Percentiles rank a stretch among this genome's conserved stretches.
Conservation (phyloP, 2,329 filamentous ascomycete species). For the Colletotrichum sansevieriae region DNA sequence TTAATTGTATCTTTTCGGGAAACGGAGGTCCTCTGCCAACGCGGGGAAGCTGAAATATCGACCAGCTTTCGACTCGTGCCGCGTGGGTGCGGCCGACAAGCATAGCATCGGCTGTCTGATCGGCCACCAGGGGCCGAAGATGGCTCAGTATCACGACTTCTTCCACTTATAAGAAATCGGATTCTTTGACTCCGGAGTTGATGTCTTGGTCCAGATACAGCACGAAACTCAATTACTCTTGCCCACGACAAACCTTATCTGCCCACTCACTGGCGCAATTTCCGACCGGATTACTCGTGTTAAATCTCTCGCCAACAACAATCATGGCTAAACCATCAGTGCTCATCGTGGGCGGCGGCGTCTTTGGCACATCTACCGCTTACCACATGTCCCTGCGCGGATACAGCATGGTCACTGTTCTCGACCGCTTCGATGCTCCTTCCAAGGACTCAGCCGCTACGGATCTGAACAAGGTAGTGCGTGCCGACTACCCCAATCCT, state of each 20-base stretch:
- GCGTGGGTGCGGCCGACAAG: neutral
- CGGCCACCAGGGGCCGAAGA: conserved; percentile 12
- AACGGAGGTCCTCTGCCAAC: neutral
- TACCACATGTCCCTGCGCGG: conserved; percentile 45
- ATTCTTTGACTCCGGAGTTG: neutral
- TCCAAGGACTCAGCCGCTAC: conserved; percentile 46
- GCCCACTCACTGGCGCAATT: too few relatives aligned
- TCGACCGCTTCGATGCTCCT: conserved; percentile 46
- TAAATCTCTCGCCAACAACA: too few relatives aligned
- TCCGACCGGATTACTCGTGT: too few relatives aligned
- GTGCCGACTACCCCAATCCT: conserved; percentile 51
- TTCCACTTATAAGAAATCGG: neutral
- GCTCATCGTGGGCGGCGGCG: conserved; percentile 47
- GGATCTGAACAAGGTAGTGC: conserved; percentile 54
- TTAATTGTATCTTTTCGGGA: neutral
- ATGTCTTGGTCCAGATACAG: neutral
- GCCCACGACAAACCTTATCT: neutral
- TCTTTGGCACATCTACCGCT: conserved; percentile 53
- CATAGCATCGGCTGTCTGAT: neutral
- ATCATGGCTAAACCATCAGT: conserved; percentile 46
- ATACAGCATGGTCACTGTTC: conserved; percentile 44
- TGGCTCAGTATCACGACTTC: neutral
- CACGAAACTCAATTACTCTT: neutral
- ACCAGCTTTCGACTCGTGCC: neutral
- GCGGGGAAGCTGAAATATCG: conserved; percentile 6